phyloP scores from a whole-genome alignment of 768 basidiomycete species.

The Rhizopogon vinicolor region DNA sequence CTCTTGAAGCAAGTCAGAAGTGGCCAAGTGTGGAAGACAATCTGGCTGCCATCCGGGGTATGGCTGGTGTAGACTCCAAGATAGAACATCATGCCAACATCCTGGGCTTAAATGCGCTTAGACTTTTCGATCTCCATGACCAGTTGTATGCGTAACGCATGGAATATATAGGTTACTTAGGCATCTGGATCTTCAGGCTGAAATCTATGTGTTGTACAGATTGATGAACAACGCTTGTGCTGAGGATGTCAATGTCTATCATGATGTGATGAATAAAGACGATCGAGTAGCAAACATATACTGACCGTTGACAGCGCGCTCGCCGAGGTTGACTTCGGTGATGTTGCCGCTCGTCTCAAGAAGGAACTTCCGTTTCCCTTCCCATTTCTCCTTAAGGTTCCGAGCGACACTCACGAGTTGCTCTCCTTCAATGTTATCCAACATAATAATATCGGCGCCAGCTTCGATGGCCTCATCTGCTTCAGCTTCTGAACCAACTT shows the following conservation, averaged over 20 bases:
- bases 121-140: slow-evolving; percentile 52
- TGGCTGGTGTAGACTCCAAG: slow-evolving; percentile 43
- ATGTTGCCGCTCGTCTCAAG: slow-evolving; percentile 96
- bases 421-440: slow-evolving; percentile 86
- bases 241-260: slow-evolving; percentile 90
- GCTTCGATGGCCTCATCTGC: slow-evolving; percentile 97
- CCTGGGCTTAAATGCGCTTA: slow-evolving; percentile 67
- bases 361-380: slow-evolving; percentile 74
- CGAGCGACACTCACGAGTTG: slow-evolving; percentile 65
- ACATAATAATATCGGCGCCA: slow-evolving; percentile 93
- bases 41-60: slow-evolving; percentile 68
- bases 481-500: slow-evolving; percentile 83
- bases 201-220: slow-evolving; percentile 94
- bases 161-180: slow-evolving; percentile 26
- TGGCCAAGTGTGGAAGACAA: slow-evolving; percentile 89
- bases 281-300: neutral
- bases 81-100: slow-evolving; percentile 60
- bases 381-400: slow-evolving; percentile 75
- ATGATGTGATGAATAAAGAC: neutral
- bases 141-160: slow-evolving; percentile 11
- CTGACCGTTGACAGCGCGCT: slow-evolving; percentile 79
- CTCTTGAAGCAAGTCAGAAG: slow-evolving; percentile 57
- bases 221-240: slow-evolving; percentile 88
- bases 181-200: slow-evolving; percentile 89
- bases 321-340: slow-evolving; percentile 80